Percentiles rank a stretch among this genome's conserved stretches.
Evolutionary conservation across 805 yeast species (phyloP).

Genomic region (Cyberlindnera maclurae): DNA sequence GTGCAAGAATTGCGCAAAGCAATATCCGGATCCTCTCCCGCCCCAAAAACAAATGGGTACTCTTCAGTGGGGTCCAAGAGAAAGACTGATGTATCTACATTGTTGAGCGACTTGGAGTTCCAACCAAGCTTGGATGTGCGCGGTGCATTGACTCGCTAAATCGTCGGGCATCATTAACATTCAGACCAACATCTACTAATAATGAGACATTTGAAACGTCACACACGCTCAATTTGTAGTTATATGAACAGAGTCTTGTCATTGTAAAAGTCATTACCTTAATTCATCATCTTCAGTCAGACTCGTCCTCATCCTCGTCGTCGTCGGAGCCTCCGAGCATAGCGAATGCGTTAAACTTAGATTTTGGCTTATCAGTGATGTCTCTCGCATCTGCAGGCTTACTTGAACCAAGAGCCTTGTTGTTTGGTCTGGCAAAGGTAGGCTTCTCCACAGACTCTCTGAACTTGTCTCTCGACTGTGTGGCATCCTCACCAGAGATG

Average conservation of each 20-base stretch:
- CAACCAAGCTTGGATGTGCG: conserved; percentile 14
- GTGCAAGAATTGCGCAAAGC: conserved; percentile 22
- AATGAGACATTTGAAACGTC: too few relatives aligned
- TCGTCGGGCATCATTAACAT: too few relatives aligned
- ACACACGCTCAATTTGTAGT: too few relatives aligned
- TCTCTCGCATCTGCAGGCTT: conserved; percentile 72
- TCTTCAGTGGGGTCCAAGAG: conserved; percentile 4
- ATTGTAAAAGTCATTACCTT: neutral
- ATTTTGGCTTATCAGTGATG: conserved; percentile 56
- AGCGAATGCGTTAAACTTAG: conserved; percentile 73
- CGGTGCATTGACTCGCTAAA: conserved; percentile 11
- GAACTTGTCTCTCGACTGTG: conserved; percentile 37
- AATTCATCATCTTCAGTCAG: neutral
- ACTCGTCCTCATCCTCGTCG: conserved; percentile 20
- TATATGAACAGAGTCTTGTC: too few relatives aligned
- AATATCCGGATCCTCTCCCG: conserved; percentile 13
- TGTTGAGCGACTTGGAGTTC: conserved; percentile 18
- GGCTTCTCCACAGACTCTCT: conserved; percentile 34
- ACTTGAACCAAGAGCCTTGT: conserved; percentile 66
- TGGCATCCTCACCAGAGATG: conserved; percentile 45
- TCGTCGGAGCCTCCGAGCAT: conserved; percentile 40
- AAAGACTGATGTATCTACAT: conserved; percentile 17
- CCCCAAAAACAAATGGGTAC: too few relatives aligned
- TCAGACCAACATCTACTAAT: too few relatives aligned
- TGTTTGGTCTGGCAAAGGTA: conserved; percentile 59